Conservation (phyloP, 2,329 filamentous ascomycete genomes). For the Hawksworthiomyces lignivorus region DNA sequence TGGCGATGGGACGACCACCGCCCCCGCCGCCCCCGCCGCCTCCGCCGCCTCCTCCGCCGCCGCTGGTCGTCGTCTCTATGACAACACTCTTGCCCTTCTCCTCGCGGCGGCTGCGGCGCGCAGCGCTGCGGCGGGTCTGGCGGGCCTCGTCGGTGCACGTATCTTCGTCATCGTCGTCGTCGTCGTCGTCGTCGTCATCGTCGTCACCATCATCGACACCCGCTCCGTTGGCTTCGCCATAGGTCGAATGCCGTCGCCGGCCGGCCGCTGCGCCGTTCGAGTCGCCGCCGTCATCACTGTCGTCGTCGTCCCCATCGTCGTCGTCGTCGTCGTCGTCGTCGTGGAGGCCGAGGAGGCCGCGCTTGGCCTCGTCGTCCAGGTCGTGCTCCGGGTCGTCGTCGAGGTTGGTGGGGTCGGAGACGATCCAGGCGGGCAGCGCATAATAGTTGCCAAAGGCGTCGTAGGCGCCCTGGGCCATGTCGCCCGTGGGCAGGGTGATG, state of each 20-base stretch:
- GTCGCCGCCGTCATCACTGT: background rate
- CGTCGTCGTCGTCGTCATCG: background rate
- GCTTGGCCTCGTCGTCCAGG: constrained; percentile 19
- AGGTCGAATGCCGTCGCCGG: too few relatives aligned
- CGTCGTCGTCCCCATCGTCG: constrained; percentile 6
- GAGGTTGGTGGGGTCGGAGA: constrained; percentile 59
- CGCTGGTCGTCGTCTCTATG: constrained; percentile 26
- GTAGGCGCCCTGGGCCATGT: constrained; percentile 64
- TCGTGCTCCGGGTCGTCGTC: constrained; percentile 17
- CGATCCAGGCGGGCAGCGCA: constrained; percentile 58
- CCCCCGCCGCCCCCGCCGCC: too few relatives aligned
- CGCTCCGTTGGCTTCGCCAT: too few relatives aligned
- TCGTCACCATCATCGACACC: constrained; percentile 1
- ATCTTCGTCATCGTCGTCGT: constrained; percentile 7
- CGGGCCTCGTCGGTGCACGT: constrained; percentile 12
- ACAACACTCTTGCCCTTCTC: constrained; percentile 46
- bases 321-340: constrained; percentile 9
- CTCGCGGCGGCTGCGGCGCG: constrained; percentile 26
- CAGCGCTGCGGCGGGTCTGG: constrained; percentile 5
- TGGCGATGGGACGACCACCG: constrained; percentile 44
- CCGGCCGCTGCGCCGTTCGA: too few relatives aligned
- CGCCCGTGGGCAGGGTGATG: constrained; percentile 65
- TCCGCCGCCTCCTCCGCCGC: too few relatives aligned
- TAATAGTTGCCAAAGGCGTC: constrained; percentile 66
- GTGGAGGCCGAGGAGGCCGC: constrained; percentile 14